Evolutionary conservation across 371 early-diverging fungal genomes (phyloP), one percentile per base, ranked within the genome.

Genomic region (Dichotomocladium elegans): DNA sequence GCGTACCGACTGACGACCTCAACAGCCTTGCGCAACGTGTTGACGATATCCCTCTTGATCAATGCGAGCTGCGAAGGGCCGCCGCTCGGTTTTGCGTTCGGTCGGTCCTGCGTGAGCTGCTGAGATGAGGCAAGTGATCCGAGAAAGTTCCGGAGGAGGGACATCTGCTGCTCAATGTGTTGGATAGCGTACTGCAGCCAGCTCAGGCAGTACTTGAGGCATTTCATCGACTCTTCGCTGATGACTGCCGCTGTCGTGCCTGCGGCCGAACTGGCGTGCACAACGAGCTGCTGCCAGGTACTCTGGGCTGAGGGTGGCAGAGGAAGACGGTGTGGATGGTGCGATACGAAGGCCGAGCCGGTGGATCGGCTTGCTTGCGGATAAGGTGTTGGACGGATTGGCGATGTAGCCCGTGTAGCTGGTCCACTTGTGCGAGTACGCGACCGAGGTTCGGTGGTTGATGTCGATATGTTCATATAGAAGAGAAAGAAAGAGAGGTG

Each of bases 1-100:
- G 95, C 94, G 61, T 96, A 92, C 53, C 85, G 80, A 37, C 88
- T 88, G 47, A 96, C 79, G 19, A 95, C 84, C 15, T 87, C 90
- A 3, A 96, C 91, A 1, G 93, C 96, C 46, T 85, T 85, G 41
- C 92, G 80, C 24, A 96, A 71, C 0, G 93, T 93, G 30, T 86
- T 81, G 1, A 92, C 90, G 2, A 95, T 83, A 52, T 95, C 94
- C 34, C 80, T 82, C 60, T 87, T 87, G 49, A 91, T 84, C 19
- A 66, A 50, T 0, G 84, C 80, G 31, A 92, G 58, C 7, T 66
- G 43, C 37, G 8, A 26, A 33, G 31, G 8, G 44, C 49, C 22
- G 30, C 28, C 24, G 41, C 27, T 43, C n/a, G n/a, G n/a, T n/a
- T n/a, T n/a, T 22, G 17, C 5, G 43, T 31, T 12, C 14, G 31